Evolutionary conservation across 345 rosid genomes (phyloP), one percentile per base, ranked within the genome.

Genomic region (Chamaenerion angustifolium): DNA sequence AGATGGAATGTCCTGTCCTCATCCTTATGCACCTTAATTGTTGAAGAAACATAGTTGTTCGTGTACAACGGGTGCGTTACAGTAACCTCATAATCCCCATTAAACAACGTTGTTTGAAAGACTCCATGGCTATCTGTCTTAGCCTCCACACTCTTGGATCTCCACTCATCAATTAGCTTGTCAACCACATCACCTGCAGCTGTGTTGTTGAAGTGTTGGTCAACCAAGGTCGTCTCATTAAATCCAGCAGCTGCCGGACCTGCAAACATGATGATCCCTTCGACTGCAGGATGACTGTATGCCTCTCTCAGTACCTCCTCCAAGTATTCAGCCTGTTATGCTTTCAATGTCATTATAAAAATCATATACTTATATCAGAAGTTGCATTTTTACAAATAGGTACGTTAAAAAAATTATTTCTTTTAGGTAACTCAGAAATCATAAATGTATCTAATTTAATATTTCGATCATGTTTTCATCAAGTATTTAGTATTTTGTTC

Each of bases 251-350:
- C 60, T 37, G 46, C 72, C 5, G 96, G 88, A 8, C 88, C 94
- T 1, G 68, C 73, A 50, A 79, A 83, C 40, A 75, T 71, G 48
- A 83, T 76, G 14, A 83, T 83, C 41, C 94, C 94, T 60, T 76
- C 12, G 8, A 79, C 85, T 11, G 83, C 77, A 27, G 85, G 88
- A 58, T 83, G 88, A 4, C 77, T 65, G 35, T 70, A 73, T 0
- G 62, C 90, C 65, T 83, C 96, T 62, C 90, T 72, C 3, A 87
- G 66, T 37, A 81, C 64, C 11, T 79, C 78, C 67, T 83, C 83
- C 21, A 77, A 66, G 61, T 77, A 59, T 47, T 55, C 31, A 13
- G 68, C 74, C 82, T 86, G 59, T 2, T 2, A 25, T 49, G n/a
- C n/a, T n/a, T n/a, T n/a, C n/a, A n/a, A n/a, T n/a, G n/a, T n/a